A percentile compares a stretch with the other conserved stretches of the same genome.
Conservation (phyloP, 176 grass and related monocot genomes). For the Pharus latifolius region DNA sequence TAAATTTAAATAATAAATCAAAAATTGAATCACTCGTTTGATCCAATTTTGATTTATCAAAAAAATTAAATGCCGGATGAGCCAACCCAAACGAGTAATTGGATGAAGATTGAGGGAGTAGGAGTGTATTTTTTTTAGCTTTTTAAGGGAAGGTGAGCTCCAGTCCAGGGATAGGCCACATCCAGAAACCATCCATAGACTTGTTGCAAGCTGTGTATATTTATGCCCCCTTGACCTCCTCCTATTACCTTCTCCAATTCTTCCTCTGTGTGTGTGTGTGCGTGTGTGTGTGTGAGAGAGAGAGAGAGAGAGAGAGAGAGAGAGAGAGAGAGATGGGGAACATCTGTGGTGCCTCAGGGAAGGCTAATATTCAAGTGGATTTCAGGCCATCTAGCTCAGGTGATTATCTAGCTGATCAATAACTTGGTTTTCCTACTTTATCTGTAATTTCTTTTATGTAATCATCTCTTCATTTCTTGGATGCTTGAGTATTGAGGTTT, state of each 20-base stretch:
- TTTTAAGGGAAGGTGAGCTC: background rate
- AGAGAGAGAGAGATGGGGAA: constrained; percentile 44
- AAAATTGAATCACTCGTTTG: no score
- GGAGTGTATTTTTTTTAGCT: no score
- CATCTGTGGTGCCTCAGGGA: constrained; percentile 28
- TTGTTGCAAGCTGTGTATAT: constrained; percentile 25
- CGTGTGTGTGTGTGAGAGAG: no score
- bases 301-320: background rate
- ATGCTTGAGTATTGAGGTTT: no score
- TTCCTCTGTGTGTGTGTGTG: no score
- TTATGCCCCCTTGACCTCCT: constrained; percentile 19
- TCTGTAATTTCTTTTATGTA: background rate
- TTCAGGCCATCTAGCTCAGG: constrained; percentile 43
- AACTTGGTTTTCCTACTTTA: background rate
- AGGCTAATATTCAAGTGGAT: constrained; percentile 24
- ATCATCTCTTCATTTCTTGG: background rate
- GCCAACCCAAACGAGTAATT: no score
- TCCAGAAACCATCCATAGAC: constrained; percentile 14
- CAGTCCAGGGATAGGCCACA: constrained; percentile 7
- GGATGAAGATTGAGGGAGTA: no score
- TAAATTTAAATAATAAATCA: no score
- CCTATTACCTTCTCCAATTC: background rate
- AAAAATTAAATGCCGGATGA: no score
- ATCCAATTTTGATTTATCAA: no score
- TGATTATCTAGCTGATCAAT: background rate